Evolutionary conservation across 2,329 filamentous ascomycete species (phyloP).

Genomic region (Cordyceps tenuipes): DNA sequence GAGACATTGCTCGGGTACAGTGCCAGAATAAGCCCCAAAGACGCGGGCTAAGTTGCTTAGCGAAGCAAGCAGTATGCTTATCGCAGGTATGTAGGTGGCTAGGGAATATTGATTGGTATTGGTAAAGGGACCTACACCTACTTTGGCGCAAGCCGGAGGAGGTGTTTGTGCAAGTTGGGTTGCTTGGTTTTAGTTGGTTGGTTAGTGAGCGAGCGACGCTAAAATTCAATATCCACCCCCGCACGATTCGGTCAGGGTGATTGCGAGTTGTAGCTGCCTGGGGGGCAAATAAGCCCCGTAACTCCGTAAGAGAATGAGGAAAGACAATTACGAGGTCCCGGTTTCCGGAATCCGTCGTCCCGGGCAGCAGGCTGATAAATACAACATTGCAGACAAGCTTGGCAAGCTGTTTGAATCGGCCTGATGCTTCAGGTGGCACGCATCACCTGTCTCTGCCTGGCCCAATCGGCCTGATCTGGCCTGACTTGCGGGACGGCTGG

Average conservation of each 20-base stretch:
- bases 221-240: background rate
- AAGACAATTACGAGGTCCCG: background rate
- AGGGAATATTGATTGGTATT: no score
- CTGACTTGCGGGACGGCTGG: background rate
- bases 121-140: no score
- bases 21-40: background rate
- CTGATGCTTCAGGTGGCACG: conserved; percentile 7
- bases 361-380: background rate
- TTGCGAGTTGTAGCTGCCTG: conserved; percentile 1
- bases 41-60: no score
- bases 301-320: background rate
- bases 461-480: conserved; percentile 1
- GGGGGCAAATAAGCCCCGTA: background rate
- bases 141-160: no score
- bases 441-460: conserved; percentile 8
- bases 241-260: background rate
- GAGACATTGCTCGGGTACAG: background rate
- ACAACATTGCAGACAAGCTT: background rate
- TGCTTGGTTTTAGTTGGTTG: no score
- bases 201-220: background rate
- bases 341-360: background rate
- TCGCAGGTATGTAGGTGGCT: no score
- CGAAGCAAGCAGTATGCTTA: no score
- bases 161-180: no score
- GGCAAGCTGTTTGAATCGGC: background rate